Percentiles rank a stretch among this genome's conserved stretches.
phyloP scores from a whole-genome alignment of 208 protist species.

The Leishmania lainsoni region DNA sequence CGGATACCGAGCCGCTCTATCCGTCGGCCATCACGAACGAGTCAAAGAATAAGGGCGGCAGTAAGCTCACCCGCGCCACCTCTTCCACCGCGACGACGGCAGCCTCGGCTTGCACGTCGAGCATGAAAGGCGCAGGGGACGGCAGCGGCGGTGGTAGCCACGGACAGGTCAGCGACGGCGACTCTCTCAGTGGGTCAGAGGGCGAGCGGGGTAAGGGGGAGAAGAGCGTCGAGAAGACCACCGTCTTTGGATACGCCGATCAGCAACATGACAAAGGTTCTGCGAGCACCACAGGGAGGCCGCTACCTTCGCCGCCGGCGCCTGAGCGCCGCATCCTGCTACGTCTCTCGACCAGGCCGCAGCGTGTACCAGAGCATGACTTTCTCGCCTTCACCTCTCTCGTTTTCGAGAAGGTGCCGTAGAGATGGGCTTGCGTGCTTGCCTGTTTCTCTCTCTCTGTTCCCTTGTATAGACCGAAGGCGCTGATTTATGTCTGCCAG shows the following conservation, averaged over 20 bases:
- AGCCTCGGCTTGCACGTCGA: slow-evolving; percentile 11
- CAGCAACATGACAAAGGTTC: neutral
- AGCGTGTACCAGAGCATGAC: slow-evolving; percentile 25
- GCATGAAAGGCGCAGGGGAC: slow-evolving; percentile 20
- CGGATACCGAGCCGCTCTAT: slow-evolving; percentile 16
- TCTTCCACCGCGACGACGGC: neutral
- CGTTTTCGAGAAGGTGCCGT: slow-evolving; percentile 30
- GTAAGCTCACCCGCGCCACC: neutral
- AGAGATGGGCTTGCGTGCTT: neutral
- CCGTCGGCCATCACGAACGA: neutral
- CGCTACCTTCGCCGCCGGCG: neutral
- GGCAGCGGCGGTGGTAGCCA: slow-evolving; percentile 16
- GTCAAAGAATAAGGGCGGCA: neutral
- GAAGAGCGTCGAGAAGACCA: neutral
- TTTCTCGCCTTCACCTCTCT: slow-evolving; percentile 35
- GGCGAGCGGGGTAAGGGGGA: neutral
- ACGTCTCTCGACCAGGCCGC: slow-evolving; percentile 27
- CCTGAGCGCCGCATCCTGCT: slow-evolving; percentile 20
- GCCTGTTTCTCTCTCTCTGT: neutral
- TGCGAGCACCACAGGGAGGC: neutral
- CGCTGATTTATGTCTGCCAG: neutral
- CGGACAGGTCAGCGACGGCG: neutral
- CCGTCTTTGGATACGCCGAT: neutral
- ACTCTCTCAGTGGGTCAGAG: neutral
- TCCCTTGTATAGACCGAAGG: neutral